These are phyloP conservation scores for Wallacemonas rigidus DNA, from an alignment of 208 protist species.

Conservation along the genomic window DNA sequence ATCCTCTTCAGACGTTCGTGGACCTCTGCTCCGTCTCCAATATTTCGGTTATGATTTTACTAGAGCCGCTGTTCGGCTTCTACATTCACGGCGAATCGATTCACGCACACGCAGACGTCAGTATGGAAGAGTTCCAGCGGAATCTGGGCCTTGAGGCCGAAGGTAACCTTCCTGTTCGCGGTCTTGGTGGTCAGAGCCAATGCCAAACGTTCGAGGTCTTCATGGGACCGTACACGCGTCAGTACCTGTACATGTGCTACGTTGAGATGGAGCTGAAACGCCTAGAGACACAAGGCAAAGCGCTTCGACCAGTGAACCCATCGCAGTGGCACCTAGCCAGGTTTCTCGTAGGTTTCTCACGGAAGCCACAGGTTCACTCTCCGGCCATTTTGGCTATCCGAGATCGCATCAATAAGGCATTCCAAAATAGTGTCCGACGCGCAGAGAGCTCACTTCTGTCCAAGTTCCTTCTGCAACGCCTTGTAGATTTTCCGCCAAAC, in stretches of 20 bases:
- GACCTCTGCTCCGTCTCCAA: constrained; percentile 92
- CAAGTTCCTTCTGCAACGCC: constrained; percentile 74
- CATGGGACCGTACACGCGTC: constrained; percentile 63
- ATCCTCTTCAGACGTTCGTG: constrained; percentile 86
- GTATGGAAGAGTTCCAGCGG: constrained; percentile 89
- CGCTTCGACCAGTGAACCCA: constrained; percentile 23
- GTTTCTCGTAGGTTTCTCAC: constrained; percentile 48
- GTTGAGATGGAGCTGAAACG: constrained; percentile 60
- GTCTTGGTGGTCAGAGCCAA: constrained; percentile 74
- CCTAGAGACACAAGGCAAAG: constrained; percentile 37
- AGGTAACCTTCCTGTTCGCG: constrained; percentile 81
- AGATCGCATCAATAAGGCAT: constrained; percentile 71
- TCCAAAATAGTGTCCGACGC: constrained; percentile 68
- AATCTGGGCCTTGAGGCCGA: constrained; percentile 79
- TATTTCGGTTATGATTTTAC: constrained; percentile 86
- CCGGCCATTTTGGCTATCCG: constrained; percentile 61
- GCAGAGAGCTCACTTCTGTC: constrained; percentile 64
- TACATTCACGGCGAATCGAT: constrained; percentile 93
- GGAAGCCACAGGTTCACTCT: constrained; percentile 57
- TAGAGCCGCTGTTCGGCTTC: constrained; percentile 82
- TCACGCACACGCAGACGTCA: constrained; percentile 84
- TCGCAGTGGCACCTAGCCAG: constrained; percentile 65
- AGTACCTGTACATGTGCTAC: constrained; percentile 86
- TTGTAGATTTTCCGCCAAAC: constrained; percentile 73
- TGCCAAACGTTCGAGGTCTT: constrained; percentile 88